Evolutionary conservation across 305 asterid genomes (phyloP), one percentile per base, ranked within the genome.

Genomic region (Plantago lanceolata): DNA sequence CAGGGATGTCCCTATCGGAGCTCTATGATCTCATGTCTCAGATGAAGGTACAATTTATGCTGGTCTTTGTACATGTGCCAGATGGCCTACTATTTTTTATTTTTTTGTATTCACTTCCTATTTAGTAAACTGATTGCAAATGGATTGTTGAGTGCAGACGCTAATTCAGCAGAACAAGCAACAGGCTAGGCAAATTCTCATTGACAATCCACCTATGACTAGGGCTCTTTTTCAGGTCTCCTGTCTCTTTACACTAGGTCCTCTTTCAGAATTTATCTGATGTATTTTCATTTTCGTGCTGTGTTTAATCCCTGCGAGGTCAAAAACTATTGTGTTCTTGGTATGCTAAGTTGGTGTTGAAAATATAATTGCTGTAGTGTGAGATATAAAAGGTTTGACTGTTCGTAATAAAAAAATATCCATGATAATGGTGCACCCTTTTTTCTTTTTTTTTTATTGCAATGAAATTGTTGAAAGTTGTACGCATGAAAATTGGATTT

Each of bases 211-310:
- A 37, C 81, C 71, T 61, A 58, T 89, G 87, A 85, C 98, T 31
- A 81, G 74, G 79, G 93, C 94, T 60, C 96, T 89, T 74, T 92
- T 92, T 74, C 98, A 92, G 96, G 96, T 86, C 21, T 65, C 50
- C 4, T 58, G 61, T 55, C 3, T 55, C 33, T 53, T 63, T 59
- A 57, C 62, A 70, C 67, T 56, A 71, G 54, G 56, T 52, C 60
- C 64, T 19, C 61, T 33, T 33, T 33, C 8, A 33, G 40, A 7
- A 5, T 33, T 7, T 5, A 33, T 5, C 7, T 33, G 7, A 33
- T 33, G 40, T 33, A 33, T 33, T 5, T 33, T 11, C 8, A 1
- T 33, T 8, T 8, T 24, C 28, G 28, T 24, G 28, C 28, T 24
- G 28, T 3, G 28, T 24, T 24, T 24, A 24, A 1, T 24, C 28